A percentile compares a stretch with the other conserved stretches of the same genome.
Evolutionary conservation across 23 red algal species (phyloP).

Genomic region (Agarophyton chilense): DNA sequence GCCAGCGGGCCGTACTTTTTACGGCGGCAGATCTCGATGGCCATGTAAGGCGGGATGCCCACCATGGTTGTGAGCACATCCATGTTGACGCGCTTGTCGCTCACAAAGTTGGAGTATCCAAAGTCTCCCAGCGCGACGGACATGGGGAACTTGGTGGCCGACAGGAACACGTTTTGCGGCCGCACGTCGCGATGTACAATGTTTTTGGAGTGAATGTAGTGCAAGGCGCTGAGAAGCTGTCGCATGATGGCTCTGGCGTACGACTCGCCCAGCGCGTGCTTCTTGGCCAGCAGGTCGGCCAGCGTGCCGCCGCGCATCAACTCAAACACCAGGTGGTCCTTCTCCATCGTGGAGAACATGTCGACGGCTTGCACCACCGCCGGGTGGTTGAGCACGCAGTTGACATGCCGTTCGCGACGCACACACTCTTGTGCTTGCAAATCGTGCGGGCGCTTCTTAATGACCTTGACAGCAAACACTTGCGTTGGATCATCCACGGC

Average conservation of each 20-base stretch:
- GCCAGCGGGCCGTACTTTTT: constrained; percentile 86
- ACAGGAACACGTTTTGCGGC: constrained; percentile 70
- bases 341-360: constrained; percentile 77
- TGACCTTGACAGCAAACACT: constrained; percentile 58
- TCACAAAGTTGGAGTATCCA: constrained; percentile 62
- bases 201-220: constrained; percentile 73
- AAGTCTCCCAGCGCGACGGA: constrained; percentile 81
- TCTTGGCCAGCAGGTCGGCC: constrained; percentile 55
- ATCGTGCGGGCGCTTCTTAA: constrained; percentile 54
- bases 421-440: constrained; percentile 45
- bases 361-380: constrained; percentile 71
- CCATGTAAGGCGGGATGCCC: constrained; percentile 88
- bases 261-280: constrained; percentile 32
- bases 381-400: constrained; percentile 56
- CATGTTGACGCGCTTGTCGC: constrained; percentile 63
- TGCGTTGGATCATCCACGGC: constrained; percentile 8
- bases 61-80: constrained; percentile 57
- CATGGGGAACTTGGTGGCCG: constrained; percentile 68
- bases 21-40: constrained; percentile 80
- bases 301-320: constrained; percentile 83
- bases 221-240: constrained; percentile 63
- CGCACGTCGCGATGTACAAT: constrained; percentile 86
- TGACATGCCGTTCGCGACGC: constrained; percentile 61
- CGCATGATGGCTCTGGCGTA: constrained; percentile 67
- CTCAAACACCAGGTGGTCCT: constrained; percentile 77